Evolutionary conservation across 306 rosid species (phyloP), one percentile per base, ranked within the genome.

Genomic region (Luffa acutangula): DNA sequence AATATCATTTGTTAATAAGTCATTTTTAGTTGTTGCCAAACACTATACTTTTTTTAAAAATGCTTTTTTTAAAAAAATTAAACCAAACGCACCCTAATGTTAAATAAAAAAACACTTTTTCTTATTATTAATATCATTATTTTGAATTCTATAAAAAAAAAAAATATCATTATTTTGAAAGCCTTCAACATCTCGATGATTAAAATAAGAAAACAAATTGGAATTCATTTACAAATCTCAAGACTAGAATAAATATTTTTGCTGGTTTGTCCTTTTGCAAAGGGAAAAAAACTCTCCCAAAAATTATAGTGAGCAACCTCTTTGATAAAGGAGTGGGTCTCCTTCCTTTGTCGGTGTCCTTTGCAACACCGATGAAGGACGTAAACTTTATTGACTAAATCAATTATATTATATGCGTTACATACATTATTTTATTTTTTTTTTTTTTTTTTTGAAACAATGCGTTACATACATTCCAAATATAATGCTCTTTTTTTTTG

Each of bases 301-400:
- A 21, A 7, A 3, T 39, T 17, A 0, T 4, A 21, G 3, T 18
- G 74, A 66, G 51, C 25, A 18, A 41, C 1, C 75, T n/a, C 7
- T 18, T 69, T 20, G 49, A 66, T 18, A 20, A 69, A 69, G 34
- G 53, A 43, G 75, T 69, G 56, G 77, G 57, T 11, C 31, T 73
- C 60, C 78, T 73, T 73, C 59, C 25, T 49, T 73, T 46, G 78
- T 73, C 78, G 60, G 60, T 73, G 78, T 25, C 78, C 31, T 49
- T 45, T 45, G 57, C 52, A 71, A 31, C 56, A 46, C 11, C 20
- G 21, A 46, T 21, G 56, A 71, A 71, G 54, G 12, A 70, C 13
- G 31, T 14, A 43, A 43, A 25, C 3, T 49, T 73, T 31, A 25
- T 73, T 73, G 77, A 45, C 9, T 46, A 69, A 69, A 69, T 43